These are phyloP conservation scores for Euphorbia lathyris DNA, from an alignment of 345 rosid genomes.

Conservation along the genomic window DNA sequence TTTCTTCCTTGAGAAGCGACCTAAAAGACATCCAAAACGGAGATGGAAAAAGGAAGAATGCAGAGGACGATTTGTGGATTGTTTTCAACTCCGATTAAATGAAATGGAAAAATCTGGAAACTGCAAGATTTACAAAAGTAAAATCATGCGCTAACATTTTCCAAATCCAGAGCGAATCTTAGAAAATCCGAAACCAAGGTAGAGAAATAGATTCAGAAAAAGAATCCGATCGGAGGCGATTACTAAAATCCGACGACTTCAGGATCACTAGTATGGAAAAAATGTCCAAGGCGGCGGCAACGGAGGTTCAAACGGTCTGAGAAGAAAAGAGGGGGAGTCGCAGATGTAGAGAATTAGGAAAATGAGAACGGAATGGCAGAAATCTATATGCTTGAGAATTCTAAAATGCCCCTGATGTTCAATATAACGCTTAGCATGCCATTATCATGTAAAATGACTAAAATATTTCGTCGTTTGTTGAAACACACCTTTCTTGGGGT, in stretches of 20 bases:
- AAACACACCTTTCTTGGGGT: too few species aligned
- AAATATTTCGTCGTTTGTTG: neutral
- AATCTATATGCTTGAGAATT: neutral
- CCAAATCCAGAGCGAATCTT: neutral
- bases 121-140: too few species aligned
- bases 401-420: constrained; percentile 2
- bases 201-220: neutral
- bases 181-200: neutral
- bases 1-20: constrained; percentile 1
- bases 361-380: neutral
- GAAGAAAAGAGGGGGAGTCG: neutral
- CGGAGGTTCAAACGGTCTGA: constrained; percentile 16
- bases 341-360: neutral
- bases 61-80: neutral
- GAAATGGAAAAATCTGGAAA: constrained; percentile 4
- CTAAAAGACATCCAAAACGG: constrained; percentile 12
- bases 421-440: constrained; percentile 12
- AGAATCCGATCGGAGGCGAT: constrained; percentile 15
- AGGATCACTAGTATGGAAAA: constrained; percentile 10
- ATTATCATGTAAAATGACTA: constrained; percentile 10
- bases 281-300: neutral
- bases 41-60: too few species aligned
- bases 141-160: neutral
- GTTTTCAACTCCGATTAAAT: neutral
- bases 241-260: neutral